These are phyloP conservation scores for Cryphonectria radicalis DNA, from an alignment of 2,329 filamentous ascomycete genomes.

Conservation along the genomic window DNA sequence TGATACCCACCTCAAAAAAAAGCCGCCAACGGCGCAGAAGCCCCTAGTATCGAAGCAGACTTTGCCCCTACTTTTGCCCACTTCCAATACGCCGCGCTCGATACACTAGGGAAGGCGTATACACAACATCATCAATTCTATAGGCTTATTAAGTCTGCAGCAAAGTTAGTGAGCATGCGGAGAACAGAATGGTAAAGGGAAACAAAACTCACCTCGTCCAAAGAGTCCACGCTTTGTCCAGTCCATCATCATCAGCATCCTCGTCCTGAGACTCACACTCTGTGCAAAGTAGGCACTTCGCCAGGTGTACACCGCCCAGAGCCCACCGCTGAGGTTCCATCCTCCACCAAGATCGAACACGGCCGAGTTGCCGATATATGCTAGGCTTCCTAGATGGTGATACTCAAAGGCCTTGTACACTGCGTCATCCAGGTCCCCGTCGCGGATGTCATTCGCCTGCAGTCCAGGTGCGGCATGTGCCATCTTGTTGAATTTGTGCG, in stretches of 20 bases:
- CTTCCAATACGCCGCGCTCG: constrained; percentile 7
- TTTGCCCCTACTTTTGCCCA: constrained; percentile 3
- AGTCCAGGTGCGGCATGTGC: constrained; percentile 77
- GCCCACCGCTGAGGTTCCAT: constrained; percentile 76
- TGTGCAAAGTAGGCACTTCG: constrained; percentile 96
- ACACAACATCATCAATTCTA: neutral
- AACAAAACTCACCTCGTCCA: constrained; percentile 77
- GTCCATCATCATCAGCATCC: constrained; percentile 92
- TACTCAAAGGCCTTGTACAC: constrained; percentile 96
- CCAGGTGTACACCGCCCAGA: constrained; percentile 96
- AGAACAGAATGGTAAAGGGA: neutral
- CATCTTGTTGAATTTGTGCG: constrained; percentile 91
- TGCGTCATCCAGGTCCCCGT: constrained; percentile 89
- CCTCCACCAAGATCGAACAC: constrained; percentile 88
- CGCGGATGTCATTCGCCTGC: constrained; percentile 76
- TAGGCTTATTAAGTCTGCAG: constrained; percentile 34
- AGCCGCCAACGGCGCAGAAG: neutral
- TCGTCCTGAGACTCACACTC: constrained; percentile 90
- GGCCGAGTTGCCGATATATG: constrained; percentile 95
- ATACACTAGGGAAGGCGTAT: neutral
- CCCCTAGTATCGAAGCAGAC: neutral
- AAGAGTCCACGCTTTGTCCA: constrained; percentile 97
- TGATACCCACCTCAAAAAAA: neutral
- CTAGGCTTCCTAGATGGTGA: constrained; percentile 85
- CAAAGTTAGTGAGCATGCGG: constrained; percentile 16